phyloP scores from a whole-genome alignment of 2,329 filamentous ascomycete species.

The Colletotrichum sidae region DNA sequence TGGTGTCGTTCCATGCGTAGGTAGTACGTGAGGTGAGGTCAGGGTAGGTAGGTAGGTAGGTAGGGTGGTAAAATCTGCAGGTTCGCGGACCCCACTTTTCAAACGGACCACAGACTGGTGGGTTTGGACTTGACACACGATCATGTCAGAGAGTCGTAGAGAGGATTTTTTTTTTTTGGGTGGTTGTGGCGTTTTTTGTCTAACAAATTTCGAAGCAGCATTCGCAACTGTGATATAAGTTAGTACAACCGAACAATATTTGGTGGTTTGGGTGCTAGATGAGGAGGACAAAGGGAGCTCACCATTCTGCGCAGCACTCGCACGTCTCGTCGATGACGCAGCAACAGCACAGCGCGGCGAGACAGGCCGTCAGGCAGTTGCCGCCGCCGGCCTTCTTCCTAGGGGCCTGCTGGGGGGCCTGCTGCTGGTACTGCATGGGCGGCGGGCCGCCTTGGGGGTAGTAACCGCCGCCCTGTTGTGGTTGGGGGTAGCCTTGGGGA shows the following conservation, averaged over 20 bases:
- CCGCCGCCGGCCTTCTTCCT: constrained; percentile 47
- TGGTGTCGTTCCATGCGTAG: background rate
- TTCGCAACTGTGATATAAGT: constrained; percentile 46
- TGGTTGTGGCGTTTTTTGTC: constrained; percentile 5
- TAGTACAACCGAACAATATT: background rate
- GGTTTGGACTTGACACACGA: constrained; percentile 4
- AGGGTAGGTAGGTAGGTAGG: too few species aligned
- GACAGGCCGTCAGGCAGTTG: constrained; percentile 59
- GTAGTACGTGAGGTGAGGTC: too few species aligned
- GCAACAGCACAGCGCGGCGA: constrained; percentile 63
- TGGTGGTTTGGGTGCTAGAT: background rate
- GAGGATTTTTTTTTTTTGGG: background rate
- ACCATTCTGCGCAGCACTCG: constrained; percentile 56
- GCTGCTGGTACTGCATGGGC: constrained; percentile 58
- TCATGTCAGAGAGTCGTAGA: constrained; percentile 12
- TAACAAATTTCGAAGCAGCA: constrained; percentile 46
- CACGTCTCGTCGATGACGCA: constrained; percentile 62
- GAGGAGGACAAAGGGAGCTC: constrained; percentile 38
- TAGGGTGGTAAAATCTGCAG: too few species aligned
- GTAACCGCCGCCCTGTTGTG: constrained; percentile 46
- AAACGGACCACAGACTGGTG: constrained; percentile 4
- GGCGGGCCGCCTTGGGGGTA: constrained; percentile 47
- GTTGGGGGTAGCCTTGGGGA: constrained; percentile 40
- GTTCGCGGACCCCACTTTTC: constrained; percentile 17
- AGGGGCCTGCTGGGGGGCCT: constrained; percentile 43